Conservation (phyloP, 495 filamentous ascomycete species). For the Aspergillus nanangensis region DNA sequence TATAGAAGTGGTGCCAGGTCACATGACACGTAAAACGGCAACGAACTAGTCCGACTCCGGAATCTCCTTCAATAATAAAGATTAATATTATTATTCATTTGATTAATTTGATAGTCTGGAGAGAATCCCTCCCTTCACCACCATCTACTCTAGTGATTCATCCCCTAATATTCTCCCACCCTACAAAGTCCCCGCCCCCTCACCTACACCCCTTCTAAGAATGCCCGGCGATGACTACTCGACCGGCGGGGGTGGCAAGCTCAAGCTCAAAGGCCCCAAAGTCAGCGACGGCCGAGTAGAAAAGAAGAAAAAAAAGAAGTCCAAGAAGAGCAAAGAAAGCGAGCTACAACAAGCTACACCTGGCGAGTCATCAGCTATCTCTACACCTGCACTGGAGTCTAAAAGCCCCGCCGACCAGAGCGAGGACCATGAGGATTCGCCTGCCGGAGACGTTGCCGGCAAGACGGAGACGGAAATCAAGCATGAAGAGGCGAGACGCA, state of each 20-base stretch:
- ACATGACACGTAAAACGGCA: too few species aligned
- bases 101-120: too few species aligned
- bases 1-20: too few species aligned
- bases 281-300: conserved; percentile 46
- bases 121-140: too few species aligned
- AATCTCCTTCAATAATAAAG: too few species aligned
- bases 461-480: conserved; percentile 87
- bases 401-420: too few species aligned
- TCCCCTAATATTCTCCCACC: too few species aligned
- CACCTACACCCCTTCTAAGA: background rate
- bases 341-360: background rate
- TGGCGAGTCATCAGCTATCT: background rate
- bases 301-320: conserved; percentile 62
- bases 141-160: too few species aligned
- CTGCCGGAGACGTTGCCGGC: background rate
- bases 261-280: conserved; percentile 76
- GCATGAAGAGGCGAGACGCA: conserved; percentile 73
- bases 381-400: background rate
- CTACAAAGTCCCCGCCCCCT: background rate
- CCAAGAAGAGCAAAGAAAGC: conserved; percentile 44
- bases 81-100: too few species aligned
- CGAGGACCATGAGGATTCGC: background rate
- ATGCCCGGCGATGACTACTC: conserved; percentile 60
- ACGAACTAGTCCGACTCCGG: too few species aligned
- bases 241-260: conserved; percentile 57